Conservation (phyloP, 352 stramenopile species). For the Plasmopara halstedii region DNA sequence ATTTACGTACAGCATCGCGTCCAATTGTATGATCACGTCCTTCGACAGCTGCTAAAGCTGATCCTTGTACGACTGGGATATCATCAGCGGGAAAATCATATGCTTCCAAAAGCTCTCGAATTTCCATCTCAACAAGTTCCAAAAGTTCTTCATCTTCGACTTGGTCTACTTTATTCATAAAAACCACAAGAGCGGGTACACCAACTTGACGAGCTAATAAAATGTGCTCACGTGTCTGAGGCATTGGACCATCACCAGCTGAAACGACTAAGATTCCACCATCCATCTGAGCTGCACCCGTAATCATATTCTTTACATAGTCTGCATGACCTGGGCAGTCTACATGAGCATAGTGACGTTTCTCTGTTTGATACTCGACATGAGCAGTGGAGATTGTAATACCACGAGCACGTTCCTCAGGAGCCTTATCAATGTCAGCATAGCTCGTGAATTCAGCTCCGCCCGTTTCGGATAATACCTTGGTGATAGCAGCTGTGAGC, state of each 20-base stretch:
- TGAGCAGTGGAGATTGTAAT: constrained; percentile 29
- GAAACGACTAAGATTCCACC: constrained; percentile 88
- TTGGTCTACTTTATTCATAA: constrained; percentile 92
- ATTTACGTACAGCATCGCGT: constrained; percentile 82
- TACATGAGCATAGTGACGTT: constrained; percentile 81
- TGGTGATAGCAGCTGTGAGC: constrained; percentile 95
- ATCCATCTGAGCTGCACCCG: constrained; percentile 95
- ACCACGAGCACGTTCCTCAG: constrained; percentile 52
- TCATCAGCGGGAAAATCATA: constrained; percentile 96
- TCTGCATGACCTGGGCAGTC: constrained; percentile 91
- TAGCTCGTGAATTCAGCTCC: constrained; percentile 83
- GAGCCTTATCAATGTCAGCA: constrained; percentile 94
- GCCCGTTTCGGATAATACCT: constrained; percentile 70
- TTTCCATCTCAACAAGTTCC: constrained; percentile 34
- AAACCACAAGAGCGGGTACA: constrained; percentile 89
- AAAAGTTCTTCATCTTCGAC: constrained; percentile 27
- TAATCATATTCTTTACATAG: constrained; percentile 97
- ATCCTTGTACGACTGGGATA: constrained; percentile 92
- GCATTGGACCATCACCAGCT: constrained; percentile 61
- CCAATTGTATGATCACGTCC: constrained; percentile 81
- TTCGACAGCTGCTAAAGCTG: constrained; percentile 89
- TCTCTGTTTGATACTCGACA: constrained; percentile 22
- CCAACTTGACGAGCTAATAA: constrained; percentile 91
- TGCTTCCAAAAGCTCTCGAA: constrained; percentile 67
- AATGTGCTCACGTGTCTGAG: constrained; percentile 96